phyloP scores from a whole-genome alignment of 2,329 filamentous ascomycete species.

The Grosmannia huntii region DNA sequence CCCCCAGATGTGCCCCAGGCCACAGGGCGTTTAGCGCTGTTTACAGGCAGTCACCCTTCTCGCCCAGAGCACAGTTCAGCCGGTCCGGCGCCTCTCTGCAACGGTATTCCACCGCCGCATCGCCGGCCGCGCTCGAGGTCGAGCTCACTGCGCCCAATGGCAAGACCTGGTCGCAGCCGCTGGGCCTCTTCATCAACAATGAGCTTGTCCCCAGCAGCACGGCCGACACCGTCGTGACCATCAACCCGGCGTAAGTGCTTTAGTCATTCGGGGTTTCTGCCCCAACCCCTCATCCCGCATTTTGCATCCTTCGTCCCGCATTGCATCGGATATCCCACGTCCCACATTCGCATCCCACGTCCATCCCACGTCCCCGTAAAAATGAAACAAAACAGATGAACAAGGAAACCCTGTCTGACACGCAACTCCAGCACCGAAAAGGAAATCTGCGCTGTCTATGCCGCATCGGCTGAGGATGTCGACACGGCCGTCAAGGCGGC shows the following conservation, averaged over 20 bases:
- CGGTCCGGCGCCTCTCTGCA: neutral
- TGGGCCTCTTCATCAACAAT: conserved; percentile 75
- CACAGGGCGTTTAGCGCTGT: neutral
- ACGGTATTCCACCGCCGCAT: neutral
- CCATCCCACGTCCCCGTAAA: neutral
- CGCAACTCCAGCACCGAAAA: conserved; percentile 34
- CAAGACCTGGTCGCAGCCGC: conserved; percentile 55
- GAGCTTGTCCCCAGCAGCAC: conserved; percentile 59
- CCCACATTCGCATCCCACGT: neutral
- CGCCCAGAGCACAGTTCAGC: neutral
- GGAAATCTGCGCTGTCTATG: conserved; percentile 58
- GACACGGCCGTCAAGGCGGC: conserved; percentile 59
- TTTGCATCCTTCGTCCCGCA: neutral
- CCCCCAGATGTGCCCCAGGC: neutral
- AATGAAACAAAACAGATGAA: no score
- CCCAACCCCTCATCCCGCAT: neutral
- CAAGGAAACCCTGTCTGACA: neutral
- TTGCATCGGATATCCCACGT: neutral
- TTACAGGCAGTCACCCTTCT: neutral
- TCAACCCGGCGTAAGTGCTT: conserved; percentile 60
- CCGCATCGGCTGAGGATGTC: conserved; percentile 53
- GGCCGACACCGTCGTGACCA: conserved; percentile 49
- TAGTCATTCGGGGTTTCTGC: no score
- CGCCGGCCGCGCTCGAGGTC: conserved; percentile 22
- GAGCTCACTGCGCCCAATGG: conserved; percentile 68